Evolutionary conservation across 1,139 yeast genomes (phyloP), one percentile per base, ranked within the genome.

Genomic region (Arxiozyma telluris): DNA sequence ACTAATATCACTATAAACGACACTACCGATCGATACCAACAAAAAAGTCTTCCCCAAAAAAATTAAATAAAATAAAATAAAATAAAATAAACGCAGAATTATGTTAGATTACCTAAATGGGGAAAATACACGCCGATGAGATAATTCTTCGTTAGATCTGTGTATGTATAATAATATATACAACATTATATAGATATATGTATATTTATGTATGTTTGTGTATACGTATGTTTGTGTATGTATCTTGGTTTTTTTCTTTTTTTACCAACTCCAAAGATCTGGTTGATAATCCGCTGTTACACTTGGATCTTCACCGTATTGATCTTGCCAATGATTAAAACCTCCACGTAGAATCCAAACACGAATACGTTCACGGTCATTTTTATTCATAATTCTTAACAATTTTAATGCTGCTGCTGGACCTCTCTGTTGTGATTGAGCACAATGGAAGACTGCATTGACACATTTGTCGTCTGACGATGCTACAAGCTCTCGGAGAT

Each of bases 361-460:
- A 50, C 78, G 76, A 58, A 84, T 76, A 2, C 70, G 63, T 11
- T 66, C 67, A 39, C 73, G 72, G 9, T 65, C 64, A 1, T 72
- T 68, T 3, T 75, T 79, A 42, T 74, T 70, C 20, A 84, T 64
- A 21, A 77, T 74, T 58, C 93, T 72, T 56, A 83, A 70, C 61
- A 86, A 87, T 61, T 76, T 76, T 67, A 83, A 73, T 0, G 97
- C 90, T 2, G 96, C 79, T 9, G 87, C 75, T 0, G 98, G 98
- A 0, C 98, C 98, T 50, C 98, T 74, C 56, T 84, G 94, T 69
- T 91, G 97, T 2, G 94, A 84, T 47, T 87, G 75, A 44, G 90
- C 91, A 70, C 98, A 93, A 68, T 91, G 96, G 72, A 93, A 91
- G 0, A 93, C 85, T 0, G 90, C 83, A 55, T 80, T 58, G 22